Conservation (phyloP, 768 basidiomycete species). For the Antrodiella citrinella region DNA sequence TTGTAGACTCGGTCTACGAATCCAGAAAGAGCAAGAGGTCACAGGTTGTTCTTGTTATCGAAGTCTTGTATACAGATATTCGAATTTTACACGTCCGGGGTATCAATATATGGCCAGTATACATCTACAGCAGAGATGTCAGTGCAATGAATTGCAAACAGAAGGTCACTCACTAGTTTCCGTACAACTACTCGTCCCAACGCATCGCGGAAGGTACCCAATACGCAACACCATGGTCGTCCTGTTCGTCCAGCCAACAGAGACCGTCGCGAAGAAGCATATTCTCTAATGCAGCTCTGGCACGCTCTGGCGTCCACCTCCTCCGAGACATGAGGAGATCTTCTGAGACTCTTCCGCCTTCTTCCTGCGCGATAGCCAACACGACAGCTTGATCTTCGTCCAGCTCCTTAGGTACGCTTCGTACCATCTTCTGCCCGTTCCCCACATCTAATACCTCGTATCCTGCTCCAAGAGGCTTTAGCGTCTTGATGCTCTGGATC, state of each 20-base stretch:
- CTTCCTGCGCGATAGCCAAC: constrained; percentile 61
- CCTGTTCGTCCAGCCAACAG: constrained; percentile 94
- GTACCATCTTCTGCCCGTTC: constrained; percentile 67
- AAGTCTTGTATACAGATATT: too few relatives aligned
- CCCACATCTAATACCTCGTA: constrained; percentile 77
- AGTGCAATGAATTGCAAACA: too few relatives aligned
- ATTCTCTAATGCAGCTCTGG: constrained; percentile 73
- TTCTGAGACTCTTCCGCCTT: constrained; percentile 65
- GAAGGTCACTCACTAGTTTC: too few relatives aligned
- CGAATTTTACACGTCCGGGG: too few relatives aligned
- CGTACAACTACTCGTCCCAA: constrained; percentile 77
- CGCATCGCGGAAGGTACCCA: constrained; percentile 87
- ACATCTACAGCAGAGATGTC: too few relatives aligned
- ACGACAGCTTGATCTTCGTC: constrained; percentile 85
- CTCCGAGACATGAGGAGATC: constrained; percentile 48
- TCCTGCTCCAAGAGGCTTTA: constrained; percentile 86
- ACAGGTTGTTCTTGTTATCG: too few relatives aligned
- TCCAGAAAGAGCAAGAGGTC: too few relatives aligned
- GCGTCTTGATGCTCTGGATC: constrained; percentile 71
- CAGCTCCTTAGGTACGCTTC: constrained; percentile 84
- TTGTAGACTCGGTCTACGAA: too few relatives aligned
- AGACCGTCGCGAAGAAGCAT: constrained; percentile 87
- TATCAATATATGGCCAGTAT: too few relatives aligned
- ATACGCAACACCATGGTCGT: constrained; percentile 61
- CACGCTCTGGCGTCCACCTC: constrained; percentile 76